A percentile compares a stretch with the other conserved stretches of the same genome.
These are phyloP conservation scores for Beauveria pseudobassiana DNA, from an alignment of 2,329 filamentous ascomycete genomes.

Conservation along the genomic window DNA sequence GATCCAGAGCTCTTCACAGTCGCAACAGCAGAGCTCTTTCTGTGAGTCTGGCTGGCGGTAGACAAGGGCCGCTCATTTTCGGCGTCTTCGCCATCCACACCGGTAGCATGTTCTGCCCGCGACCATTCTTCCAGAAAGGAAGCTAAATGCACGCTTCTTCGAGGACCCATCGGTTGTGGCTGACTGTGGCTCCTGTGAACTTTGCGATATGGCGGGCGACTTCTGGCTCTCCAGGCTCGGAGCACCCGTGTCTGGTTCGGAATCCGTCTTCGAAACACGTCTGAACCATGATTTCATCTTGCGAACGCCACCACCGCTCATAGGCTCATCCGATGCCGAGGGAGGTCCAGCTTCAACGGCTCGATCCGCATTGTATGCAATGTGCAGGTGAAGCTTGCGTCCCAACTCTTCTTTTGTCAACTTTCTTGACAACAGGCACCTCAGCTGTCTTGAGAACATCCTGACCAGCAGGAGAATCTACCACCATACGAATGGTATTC, in stretches of 20 bases:
- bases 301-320: constrained; percentile 24
- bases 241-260: constrained; percentile 2
- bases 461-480: constrained; percentile 33
- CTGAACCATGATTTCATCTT: constrained; percentile 47
- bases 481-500: constrained; percentile 48
- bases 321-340: constrained; percentile 14
- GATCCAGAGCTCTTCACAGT: constrained; percentile 28
- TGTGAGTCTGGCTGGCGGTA: not conserved
- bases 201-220: constrained; percentile 15
- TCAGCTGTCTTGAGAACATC: constrained; percentile 27
- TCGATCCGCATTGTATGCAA: constrained; percentile 13
- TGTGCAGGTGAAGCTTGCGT: constrained; percentile 16
- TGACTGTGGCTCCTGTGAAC: constrained; percentile 20
- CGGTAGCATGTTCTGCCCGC: constrained; percentile 26
- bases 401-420: constrained; percentile 17
- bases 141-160: constrained; percentile 46
- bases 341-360: constrained; percentile 16
- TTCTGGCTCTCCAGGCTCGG: constrained; percentile 10
- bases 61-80: not conserved
- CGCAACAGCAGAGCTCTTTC: constrained; percentile 18
- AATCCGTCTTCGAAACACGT: constrained; percentile 32
- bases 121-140: constrained; percentile 49
- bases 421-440: constrained; percentile 34
- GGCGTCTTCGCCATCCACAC: not conserved
- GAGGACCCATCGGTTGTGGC: constrained; percentile 19